Conservation (phyloP, 2,329 filamentous ascomycete species). For the Alternaria sp. region DNA sequence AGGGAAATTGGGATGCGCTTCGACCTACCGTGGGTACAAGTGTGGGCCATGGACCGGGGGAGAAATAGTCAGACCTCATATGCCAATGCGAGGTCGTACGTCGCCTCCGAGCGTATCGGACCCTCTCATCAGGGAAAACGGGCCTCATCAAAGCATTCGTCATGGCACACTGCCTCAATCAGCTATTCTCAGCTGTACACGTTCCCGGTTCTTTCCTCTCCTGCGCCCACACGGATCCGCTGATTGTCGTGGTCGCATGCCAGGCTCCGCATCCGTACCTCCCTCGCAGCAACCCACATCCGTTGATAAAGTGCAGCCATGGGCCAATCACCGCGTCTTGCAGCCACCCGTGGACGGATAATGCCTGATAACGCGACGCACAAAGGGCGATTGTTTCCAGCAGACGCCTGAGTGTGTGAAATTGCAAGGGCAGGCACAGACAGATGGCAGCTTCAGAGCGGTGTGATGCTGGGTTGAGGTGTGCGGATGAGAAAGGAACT, state of each 20-base stretch:
- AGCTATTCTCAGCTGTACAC: slow-evolving; percentile 23
- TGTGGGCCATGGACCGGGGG: slow-evolving; percentile 17
- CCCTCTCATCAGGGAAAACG: slow-evolving; percentile 1
- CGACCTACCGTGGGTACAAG: slow-evolving; percentile 32
- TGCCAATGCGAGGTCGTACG: slow-evolving; percentile 10
- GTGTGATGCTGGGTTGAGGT: slow-evolving; percentile 26
- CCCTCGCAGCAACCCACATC: slow-evolving; percentile 25
- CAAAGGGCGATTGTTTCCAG: slow-evolving; percentile 13
- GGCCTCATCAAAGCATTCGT: slow-evolving; percentile 23
- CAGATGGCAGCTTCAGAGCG: slow-evolving; percentile 19
- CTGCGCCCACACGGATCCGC: slow-evolving; percentile 16
- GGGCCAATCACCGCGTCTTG: slow-evolving; percentile 36
- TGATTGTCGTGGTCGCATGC: slow-evolving; percentile 20
- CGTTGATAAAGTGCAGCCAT: slow-evolving; percentile 20
- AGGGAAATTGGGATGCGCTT: slow-evolving; percentile 32
- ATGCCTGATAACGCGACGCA: slow-evolving; percentile 39
- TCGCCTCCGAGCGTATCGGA: slow-evolving; percentile 18
- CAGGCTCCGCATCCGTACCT: slow-evolving; percentile 23
- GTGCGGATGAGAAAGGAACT: slow-evolving; percentile 21
- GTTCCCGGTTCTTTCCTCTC: slow-evolving; percentile 23
- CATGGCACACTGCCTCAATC: slow-evolving; percentile 26
- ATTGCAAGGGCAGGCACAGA: slow-evolving; percentile 27
- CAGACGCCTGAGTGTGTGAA: slow-evolving; percentile 16
- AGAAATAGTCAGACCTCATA: slow-evolving; percentile 21
- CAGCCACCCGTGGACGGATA: slow-evolving; percentile 16